Base-by-base conservation (phyloP, 148 eudicot genomes). In the Oxyria digyna region DNA sequence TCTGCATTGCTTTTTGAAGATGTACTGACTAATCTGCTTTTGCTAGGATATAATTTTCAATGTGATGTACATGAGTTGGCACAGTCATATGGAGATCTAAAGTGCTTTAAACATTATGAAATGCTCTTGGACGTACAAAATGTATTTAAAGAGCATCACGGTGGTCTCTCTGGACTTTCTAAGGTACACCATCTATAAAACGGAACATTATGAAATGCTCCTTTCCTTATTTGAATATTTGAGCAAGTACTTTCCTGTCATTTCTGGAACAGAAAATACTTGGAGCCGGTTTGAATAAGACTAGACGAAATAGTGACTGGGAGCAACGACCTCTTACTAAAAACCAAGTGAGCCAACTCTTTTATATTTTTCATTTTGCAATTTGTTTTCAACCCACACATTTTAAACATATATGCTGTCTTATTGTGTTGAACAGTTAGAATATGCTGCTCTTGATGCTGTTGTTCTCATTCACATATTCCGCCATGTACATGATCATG, bases 391-490 rank as follows among this genome's bases (percentile, higher is more conserved):
- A 43, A 68, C 41, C 0, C 43, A 42, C 18, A n/a, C 21, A 43
- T 24, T n/a, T n/a, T n/a, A n/a, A n/a, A 43, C 3, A 54, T 17
- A 9, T 54, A n/a, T n/a, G n/a, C n/a, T n/a, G n/a, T n/a, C n/a
- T n/a, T n/a, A n/a, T n/a, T n/a, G n/a, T 37, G 43, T 43, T 67
- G 21, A 74, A 80, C 89, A 93, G 99, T 76, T 95, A 75, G 97
- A 95, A 63, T 95, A 95, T 80, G 99, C 99, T 73, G 97, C 99
- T 73, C 87, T 95, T 74, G 99, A 95, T 72, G 99, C 99, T 67
- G 97, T 80, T 67, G 99, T 88, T 20, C 99, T 91, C 72, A 69
- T 95, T 74, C 97, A 87, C 84, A 88, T 95, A 74, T 95, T 95
- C 76, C 79, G 80, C 62, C 96, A 88, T 63, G 80, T 87, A 37